Evolutionary conservation across 345 rosid genomes (phyloP), one percentile per base, ranked within the genome.

Genomic region (Salix purpurea): DNA sequence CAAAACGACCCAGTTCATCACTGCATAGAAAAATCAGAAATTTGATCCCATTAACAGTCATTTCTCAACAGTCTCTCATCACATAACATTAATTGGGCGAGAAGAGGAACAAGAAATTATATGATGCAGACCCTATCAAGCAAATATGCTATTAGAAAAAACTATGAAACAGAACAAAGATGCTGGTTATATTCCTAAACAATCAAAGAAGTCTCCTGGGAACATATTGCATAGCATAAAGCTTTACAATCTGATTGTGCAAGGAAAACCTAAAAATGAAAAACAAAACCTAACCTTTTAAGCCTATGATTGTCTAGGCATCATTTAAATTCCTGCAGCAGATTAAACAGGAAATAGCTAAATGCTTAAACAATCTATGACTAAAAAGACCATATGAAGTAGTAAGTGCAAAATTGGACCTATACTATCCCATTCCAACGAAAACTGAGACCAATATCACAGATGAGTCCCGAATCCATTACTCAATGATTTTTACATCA

Each of bases 1-100:
- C 97, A 92, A 94, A 96, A 64, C 98, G 97, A 83, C 90, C 88
- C 77, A 96, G 76, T 83, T 94, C 99, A 84, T 92, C 96, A 52
- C 98, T 94, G 80, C 85, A 84, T 50, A 67, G 13, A 69, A 75
- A 70, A 80, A 52, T 37, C 70, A 42, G 69, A 75, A 76, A 65
- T 69, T 19, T 10, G 19, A 79, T 40, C 19, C 23, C 46, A 24
- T 62, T 78, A 74, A 36, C 48, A 79, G 60, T 37, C 39, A 50
- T 50, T 14, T 37, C 8, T 5, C 54, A 54, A 15, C 37, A 54
- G 54, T 64, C 60, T 66, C 56, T 19, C 15, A 52, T 67, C 23
- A 54, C 52, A 32, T 23, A 18, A 65, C 68, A 62, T 42, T 58
- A 23, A 34, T 15, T 15, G 40, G 52, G 40, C 30, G 44, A 62